A percentile compares a stretch with the other conserved stretches of the same genome.
Conservation (phyloP, 2,329 filamentous ascomycete species). For the Fusarium sp. region DNA sequence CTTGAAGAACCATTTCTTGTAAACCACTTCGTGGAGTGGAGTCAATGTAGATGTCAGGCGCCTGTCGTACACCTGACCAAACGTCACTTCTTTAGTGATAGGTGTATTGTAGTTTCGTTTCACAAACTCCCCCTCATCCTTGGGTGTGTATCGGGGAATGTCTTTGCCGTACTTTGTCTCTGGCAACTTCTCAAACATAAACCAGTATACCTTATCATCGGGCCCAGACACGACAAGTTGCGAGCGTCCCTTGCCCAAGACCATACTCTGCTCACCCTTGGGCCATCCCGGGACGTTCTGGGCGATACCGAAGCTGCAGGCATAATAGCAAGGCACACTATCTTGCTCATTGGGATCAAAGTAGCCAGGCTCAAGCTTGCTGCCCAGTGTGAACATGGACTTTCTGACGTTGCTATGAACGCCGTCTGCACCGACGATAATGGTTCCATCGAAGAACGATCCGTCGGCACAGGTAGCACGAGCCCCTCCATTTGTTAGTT, state of each 20-base stretch:
- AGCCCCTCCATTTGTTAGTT: not conserved
- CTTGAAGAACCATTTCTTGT: not conserved
- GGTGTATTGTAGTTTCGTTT: too few species aligned
- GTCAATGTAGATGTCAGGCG: not conserved
- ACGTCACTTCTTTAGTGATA: not conserved
- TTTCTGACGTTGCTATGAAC: slow-evolving; percentile 1
- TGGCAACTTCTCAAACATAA: not conserved
- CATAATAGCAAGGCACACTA: not conserved
- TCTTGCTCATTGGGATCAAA: not conserved
- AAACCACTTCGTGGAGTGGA: slow-evolving; percentile 1
- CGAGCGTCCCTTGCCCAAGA: not conserved
- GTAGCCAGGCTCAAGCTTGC: not conserved
- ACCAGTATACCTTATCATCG: not conserved
- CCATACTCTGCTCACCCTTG: not conserved
- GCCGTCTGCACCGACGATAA: slow-evolving; percentile 15
- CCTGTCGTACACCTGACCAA: not conserved
- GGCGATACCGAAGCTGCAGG: not conserved
- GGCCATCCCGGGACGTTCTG: not conserved
- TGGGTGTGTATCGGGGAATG: not conserved
- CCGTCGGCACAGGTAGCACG: not conserved
- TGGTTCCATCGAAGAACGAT: too few species aligned
- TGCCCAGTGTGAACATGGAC: not conserved
- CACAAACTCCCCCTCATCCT: not conserved
- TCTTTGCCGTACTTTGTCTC: not conserved
- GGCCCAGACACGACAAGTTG: not conserved